Evolutionary conservation across 257 asterid species (phyloP), one percentile per base, ranked within the genome.

Genomic region (Gentiana macrophylla): DNA sequence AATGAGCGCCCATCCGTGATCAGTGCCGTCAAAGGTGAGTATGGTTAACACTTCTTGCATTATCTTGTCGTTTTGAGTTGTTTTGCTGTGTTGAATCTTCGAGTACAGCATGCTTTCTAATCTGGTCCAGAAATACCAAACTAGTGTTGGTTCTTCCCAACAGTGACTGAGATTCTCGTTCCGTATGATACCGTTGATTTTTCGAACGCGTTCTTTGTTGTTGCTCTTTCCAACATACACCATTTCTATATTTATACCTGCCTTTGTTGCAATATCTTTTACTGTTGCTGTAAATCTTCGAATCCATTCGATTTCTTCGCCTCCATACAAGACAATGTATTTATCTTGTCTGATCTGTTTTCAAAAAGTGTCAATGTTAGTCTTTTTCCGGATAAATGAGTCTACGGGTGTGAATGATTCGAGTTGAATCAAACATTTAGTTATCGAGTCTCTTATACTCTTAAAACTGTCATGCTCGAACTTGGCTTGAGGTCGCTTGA

Each of bases 91-190:
- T 10, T 74, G 80, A 51, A 75, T 55, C 74, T 83, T 86, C 0
- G 95, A 86, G 76, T 81, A 67, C 57, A 86, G 63, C 95, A 89
- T 89, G 92, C 97, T 86, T 36, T 79, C 89, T 2, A 89, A 52
- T 6, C 97, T 67, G 0, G 80, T 75, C 95, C 97, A 89, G 37
- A 89, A 89, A 74, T 61, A 81, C 95, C 92, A 83, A 8, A 72
- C 62, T 3, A 62, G 67, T 9, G 78, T 61, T 38, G 72, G 74
- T 38, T 89, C 77, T 1, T 32, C 61, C 92, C 79, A 85, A 44
- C 78, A 72, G 13, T 68, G 68, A 59, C 92, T 78, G 9, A 68
- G 73, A 0, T 64, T 35, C 41, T 77, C 75, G 15, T 24, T 49
- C 2, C 57, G 47, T 45, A 89, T 62, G 47, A 66, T 33, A 2